A percentile compares a stretch with the other conserved stretches of the same genome.
Conservation (phyloP, 176 grass and related monocot genomes). For the Phoenix dactylifera region DNA sequence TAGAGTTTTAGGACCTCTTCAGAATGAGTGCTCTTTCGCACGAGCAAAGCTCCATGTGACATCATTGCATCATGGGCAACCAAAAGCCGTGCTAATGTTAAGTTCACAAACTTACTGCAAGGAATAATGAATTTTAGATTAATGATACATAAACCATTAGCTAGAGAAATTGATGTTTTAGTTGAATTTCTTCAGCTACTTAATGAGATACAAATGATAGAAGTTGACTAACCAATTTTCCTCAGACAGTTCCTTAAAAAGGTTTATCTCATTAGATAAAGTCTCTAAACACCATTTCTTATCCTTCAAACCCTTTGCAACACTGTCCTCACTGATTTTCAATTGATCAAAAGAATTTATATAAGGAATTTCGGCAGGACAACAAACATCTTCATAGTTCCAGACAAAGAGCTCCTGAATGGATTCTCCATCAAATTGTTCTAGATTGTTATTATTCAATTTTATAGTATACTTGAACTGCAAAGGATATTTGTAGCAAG, state of each 20-base stretch:
- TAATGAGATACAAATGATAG: not conserved
- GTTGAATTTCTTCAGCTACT: constrained; percentile 16
- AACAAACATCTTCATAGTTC: constrained; percentile 32
- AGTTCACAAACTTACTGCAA: constrained; percentile 76
- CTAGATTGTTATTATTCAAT: constrained; percentile 10
- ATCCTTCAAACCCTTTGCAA: constrained; percentile 29
- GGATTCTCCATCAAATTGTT: constrained; percentile 13
- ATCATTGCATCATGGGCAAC: constrained; percentile 55
- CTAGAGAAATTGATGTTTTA: not conserved
- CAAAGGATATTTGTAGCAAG: constrained; percentile 21
- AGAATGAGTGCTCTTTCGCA: constrained; percentile 39
- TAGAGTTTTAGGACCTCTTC: constrained; percentile 63
- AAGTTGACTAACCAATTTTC: constrained; percentile 49
- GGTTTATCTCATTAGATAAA: constrained; percentile 56
- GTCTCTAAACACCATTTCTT: constrained; percentile 55
- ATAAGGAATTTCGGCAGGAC: constrained; percentile 16
- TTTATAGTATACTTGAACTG: constrained; percentile 51
- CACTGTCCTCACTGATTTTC: constrained; percentile 17
- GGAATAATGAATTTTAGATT: constrained; percentile 13
- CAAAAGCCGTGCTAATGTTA: constrained; percentile 66
- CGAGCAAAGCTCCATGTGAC: constrained; percentile 33
- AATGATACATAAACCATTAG: constrained; percentile 1
- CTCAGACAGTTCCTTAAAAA: constrained; percentile 68
- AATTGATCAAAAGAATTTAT: constrained; percentile 31
- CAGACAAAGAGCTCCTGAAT: constrained; percentile 47